Evolutionary conservation across 768 basidiomycete genomes (phyloP).

Genomic region (Candolleomyces eurysporus): DNA sequence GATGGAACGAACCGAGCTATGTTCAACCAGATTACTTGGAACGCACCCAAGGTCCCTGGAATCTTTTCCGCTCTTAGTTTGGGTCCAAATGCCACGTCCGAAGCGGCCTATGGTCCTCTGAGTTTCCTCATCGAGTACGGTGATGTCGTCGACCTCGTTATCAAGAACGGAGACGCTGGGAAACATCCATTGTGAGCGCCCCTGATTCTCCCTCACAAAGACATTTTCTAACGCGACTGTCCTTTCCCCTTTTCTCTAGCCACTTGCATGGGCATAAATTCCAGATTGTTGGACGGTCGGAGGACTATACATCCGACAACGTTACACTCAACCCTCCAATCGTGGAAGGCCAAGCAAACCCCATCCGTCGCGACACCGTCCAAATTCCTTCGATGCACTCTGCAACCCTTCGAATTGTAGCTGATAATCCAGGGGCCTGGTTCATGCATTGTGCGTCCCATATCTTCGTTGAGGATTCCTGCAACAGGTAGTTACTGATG

Average conservation of each 20-base stretch:
- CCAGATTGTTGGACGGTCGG: conserved; percentile 72
- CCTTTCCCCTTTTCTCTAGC: conserved; percentile 37
- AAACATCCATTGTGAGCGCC: conserved; percentile 79
- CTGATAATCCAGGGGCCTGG: conserved; percentile 94
- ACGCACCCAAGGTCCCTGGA: conserved; percentile 69
- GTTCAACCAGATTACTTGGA: conserved; percentile 71
- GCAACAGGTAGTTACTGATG: too few species aligned
- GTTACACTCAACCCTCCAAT: conserved; percentile 77
- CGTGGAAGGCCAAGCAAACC: conserved; percentile 77
- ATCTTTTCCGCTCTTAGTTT: conserved; percentile 76
- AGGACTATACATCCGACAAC: conserved; percentile 73
- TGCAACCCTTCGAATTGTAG: conserved; percentile 73
- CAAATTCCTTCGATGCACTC: conserved; percentile 66
- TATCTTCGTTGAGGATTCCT: neutral
- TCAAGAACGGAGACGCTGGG: conserved; percentile 69
- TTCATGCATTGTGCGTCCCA: conserved; percentile 68
- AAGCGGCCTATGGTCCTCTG: conserved; percentile 73
- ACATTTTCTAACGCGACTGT: neutral
- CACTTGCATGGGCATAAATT: conserved; percentile 90
- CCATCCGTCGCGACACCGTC: conserved; percentile 89
- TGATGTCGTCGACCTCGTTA: conserved; percentile 74
- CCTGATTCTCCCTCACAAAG: neutral
- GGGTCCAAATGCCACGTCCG: conserved; percentile 66
- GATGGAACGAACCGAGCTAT: conserved; percentile 85
- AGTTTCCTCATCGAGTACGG: conserved; percentile 74